Conservation (phyloP, 129 eudicot species). For the Centaurea solstitialis region DNA sequence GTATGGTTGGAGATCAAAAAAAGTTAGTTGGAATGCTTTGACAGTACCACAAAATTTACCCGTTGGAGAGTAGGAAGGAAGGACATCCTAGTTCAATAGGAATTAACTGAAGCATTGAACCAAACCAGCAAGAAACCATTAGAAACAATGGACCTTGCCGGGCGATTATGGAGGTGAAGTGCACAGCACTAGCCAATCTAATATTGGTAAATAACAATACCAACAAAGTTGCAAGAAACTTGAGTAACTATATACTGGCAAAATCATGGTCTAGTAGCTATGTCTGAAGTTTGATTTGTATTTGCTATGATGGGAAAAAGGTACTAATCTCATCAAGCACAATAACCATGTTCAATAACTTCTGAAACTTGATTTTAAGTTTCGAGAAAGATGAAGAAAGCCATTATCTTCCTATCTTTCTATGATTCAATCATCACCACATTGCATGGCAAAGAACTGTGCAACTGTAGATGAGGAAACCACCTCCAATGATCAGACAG, state of each 20-base stretch:
- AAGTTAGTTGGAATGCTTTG: background rate
- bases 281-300: background rate
- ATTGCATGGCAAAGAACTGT: background rate
- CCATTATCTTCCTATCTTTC: background rate
- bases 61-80: background rate
- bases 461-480: background rate
- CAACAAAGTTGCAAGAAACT: constrained; percentile 1
- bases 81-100: background rate
- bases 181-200: background rate
- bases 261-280: background rate
- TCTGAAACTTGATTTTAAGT: background rate
- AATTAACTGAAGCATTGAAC: background rate
- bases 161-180: background rate
- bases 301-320: background rate
- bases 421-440: background rate
- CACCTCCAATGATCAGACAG: background rate
- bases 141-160: background rate
- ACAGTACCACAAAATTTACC: background rate
- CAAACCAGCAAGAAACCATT: background rate
- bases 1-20: background rate
- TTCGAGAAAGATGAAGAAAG: background rate
- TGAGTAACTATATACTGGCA: background rate
- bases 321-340: background rate
- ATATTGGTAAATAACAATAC: background rate
- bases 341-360: background rate